phyloP scores from a whole-genome alignment of 495 filamentous ascomycete genomes.

The Antarctomyces pellizariae region DNA sequence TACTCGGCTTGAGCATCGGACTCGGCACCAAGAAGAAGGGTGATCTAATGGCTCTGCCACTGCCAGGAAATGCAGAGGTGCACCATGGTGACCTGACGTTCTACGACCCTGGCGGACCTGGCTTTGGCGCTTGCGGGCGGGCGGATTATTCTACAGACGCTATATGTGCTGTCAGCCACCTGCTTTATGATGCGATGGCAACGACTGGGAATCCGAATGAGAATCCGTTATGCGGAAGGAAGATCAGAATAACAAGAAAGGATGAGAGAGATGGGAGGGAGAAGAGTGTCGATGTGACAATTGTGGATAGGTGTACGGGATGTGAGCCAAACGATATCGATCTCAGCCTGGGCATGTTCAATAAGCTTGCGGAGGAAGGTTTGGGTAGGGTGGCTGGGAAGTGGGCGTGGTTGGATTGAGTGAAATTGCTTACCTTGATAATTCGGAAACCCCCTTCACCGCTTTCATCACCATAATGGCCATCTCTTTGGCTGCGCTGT shows the following conservation, averaged over 20 bases:
- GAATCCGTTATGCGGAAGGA: constrained; percentile 47
- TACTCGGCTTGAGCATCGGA: constrained; percentile 15
- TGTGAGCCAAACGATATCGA: constrained; percentile 45
- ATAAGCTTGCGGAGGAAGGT: constrained; percentile 27
- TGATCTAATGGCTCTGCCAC: constrained; percentile 21
- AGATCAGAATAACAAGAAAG: constrained; percentile 35
- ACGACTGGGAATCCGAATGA: constrained; percentile 34
- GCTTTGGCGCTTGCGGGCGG: constrained; percentile 47
- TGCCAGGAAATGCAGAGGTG: constrained; percentile 23
- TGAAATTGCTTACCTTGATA: too few relatives aligned
- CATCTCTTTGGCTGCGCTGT: too few relatives aligned
- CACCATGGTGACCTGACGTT: constrained; percentile 50
- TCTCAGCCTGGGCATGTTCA: constrained; percentile 35
- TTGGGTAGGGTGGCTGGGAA: constrained; percentile 34
- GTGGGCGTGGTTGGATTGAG: constrained; percentile 40
- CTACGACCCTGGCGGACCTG: constrained; percentile 39
- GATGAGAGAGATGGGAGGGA: constrained; percentile 42
- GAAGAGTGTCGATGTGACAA: constrained; percentile 33
- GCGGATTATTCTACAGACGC: constrained; percentile 24
- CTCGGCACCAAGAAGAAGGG: constrained; percentile 12
- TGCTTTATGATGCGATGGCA: constrained; percentile 36
- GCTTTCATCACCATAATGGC: too few relatives aligned
- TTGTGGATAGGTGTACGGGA: constrained; percentile 53
- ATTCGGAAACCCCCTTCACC: too few relatives aligned
- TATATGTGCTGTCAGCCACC: constrained; percentile 42